Base-by-base conservation (phyloP, 345 rosid genomes). In the Citrus medica region DNA sequence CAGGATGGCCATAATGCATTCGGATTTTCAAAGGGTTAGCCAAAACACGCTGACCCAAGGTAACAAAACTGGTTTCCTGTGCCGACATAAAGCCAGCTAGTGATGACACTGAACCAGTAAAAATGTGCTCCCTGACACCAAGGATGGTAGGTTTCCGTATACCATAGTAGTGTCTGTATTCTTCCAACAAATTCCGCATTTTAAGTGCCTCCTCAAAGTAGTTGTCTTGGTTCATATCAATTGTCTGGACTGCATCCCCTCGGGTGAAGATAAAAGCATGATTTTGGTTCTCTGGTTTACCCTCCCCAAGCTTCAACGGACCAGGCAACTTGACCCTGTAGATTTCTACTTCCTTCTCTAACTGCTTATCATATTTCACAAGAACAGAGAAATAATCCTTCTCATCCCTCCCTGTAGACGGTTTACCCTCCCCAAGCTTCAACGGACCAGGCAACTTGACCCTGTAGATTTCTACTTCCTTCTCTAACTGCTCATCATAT, bases 1-100 rank as follows among this genome's bases (percentile, higher is more conserved):
- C 99, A 0, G 99, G 99, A 84, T 93, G 99, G 75, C 99, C 99
- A 84, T 95, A 95, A 83, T 95, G 99, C 99, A 95, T 91, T 70
- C 99, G 88, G 48, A 95, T 88, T 86, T 96, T 96, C 87, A 96
- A 73, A 67, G 99, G 99, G 71, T 94, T 91, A 51, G 99, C 99
- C 87, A 96, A 87, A 70, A 96, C 97, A 67, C 99, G 95, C 88
- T 96, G 99, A 66, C 99, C 98, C 73, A 96, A 78, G 70, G 99
- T 96, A 74, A 96, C 99, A 82, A 93, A 93, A 80, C 94, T 91
- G 60, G 94, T 90, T 84, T 93, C 97, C 78, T 93, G 97, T 53
- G 95, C 89, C 37, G 96, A 93, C 97, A 93, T 93, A 80, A 93
- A 93, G 96, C 98, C 89, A 48, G 97, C 97, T 3, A 89, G 92